Percentiles rank a stretch among this genome's conserved stretches.
Conservation (phyloP, 2,329 filamentous ascomycete genomes). For the Dothistroma septosporum region DNA sequence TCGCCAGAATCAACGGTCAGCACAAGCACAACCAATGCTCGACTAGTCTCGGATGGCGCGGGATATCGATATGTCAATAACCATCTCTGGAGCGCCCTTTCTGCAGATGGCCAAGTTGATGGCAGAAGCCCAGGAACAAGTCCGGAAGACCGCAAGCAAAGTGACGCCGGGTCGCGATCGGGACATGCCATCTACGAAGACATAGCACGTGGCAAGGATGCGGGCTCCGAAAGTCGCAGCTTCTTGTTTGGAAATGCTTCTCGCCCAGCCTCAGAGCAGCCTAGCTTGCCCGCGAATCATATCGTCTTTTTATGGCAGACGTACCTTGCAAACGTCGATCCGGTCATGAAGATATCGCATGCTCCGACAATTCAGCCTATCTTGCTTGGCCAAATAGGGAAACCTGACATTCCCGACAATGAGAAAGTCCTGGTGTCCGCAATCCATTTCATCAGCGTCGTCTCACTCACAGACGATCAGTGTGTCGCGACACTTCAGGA, state of each 20-base stretch:
- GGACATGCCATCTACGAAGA: constrained; percentile 15
- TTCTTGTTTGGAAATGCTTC: constrained; percentile 22
- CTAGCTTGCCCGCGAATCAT: constrained; percentile 22
- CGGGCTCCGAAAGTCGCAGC: constrained; percentile 10
- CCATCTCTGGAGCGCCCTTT: constrained; percentile 25
- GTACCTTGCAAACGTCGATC: constrained; percentile 70
- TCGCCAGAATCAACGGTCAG: constrained; percentile 17
- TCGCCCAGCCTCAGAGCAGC: constrained; percentile 20
- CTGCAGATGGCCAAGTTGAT: constrained; percentile 14
- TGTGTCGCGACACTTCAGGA: constrained; percentile 26
- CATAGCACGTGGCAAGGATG: constrained; percentile 4
- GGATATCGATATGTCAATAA: constrained; percentile 27
- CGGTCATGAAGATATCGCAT: constrained; percentile 68
- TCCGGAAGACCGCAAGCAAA: constrained; percentile 7
- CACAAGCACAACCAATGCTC: constrained; percentile 17
- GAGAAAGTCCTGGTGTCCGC: constrained; percentile 34
- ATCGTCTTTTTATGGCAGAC: constrained; percentile 70
- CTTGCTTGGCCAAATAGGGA: constrained; percentile 56
- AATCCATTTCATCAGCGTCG: constrained; percentile 33
- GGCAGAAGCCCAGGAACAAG: constrained; percentile 12
- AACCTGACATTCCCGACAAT: constrained; percentile 52
- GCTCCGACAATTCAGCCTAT: constrained; percentile 65
- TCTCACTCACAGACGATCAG: constrained; percentile 32
- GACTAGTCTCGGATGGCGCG: constrained; percentile 22
- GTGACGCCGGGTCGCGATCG: constrained; percentile 9